A percentile compares a stretch with the other conserved stretches of the same genome.
These are phyloP conservation scores for Mortierella sp. DNA, from an alignment of 371 early-diverging fungal genomes.

Conservation along the genomic window DNA sequence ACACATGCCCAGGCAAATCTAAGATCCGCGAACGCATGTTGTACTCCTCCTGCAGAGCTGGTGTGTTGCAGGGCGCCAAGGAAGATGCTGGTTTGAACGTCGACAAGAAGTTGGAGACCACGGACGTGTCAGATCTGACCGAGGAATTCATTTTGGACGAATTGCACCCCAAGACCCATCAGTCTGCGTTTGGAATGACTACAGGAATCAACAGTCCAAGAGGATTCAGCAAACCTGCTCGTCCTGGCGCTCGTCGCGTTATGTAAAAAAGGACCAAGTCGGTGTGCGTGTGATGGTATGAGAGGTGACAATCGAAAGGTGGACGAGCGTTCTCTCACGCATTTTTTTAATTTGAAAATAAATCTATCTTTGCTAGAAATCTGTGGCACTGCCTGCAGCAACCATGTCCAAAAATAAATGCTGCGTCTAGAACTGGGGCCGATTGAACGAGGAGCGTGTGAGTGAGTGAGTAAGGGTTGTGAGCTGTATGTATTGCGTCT, in stretches of 20 bases:
- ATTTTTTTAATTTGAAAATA: background rate
- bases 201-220: slow-evolving; percentile 22
- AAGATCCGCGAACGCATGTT: slow-evolving; percentile 92
- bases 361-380: background rate
- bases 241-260: slow-evolving; percentile 57
- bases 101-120: slow-evolving; percentile 83
- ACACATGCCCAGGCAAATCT: slow-evolving; percentile 84
- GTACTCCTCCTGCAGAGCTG: slow-evolving; percentile 82
- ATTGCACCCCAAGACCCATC: slow-evolving; percentile 49
- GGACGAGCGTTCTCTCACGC: background rate
- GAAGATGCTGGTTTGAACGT: slow-evolving; percentile 67
- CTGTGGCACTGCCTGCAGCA: background rate
- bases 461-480: background rate
- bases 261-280: slow-evolving; percentile 29
- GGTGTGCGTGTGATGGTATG: background rate
- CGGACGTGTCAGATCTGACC: slow-evolving; percentile 75
- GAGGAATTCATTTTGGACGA: slow-evolving; percentile 72
- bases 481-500: slow-evolving; percentile 9
- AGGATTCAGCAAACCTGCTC: slow-evolving; percentile 54
- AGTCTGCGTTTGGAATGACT: slow-evolving; percentile 31
- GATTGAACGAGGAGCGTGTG: background rate
- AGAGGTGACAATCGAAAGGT: background rate
- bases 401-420: slow-evolving; percentile 9
- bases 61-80: slow-evolving; percentile 71
- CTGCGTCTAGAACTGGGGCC: background rate